phyloP scores from a whole-genome alignment of 2,329 filamentous ascomycete genomes.

The Colletotrichum abscissum region DNA sequence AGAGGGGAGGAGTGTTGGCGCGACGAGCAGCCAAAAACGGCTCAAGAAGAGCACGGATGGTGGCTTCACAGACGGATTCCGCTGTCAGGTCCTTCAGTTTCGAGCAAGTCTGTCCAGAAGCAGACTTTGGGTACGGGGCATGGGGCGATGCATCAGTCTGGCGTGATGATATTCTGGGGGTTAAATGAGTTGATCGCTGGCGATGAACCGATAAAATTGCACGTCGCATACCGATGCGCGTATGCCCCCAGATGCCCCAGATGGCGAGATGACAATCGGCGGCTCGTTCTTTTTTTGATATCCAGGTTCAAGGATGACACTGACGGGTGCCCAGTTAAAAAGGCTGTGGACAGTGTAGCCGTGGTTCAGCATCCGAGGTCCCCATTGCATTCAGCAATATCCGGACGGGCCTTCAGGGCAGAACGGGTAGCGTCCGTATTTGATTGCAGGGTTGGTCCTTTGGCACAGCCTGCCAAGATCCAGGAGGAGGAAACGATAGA shows the following conservation, averaged over 20 bases:
- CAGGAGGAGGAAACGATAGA: constrained; percentile 6
- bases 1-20: background rate
- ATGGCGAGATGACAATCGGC: constrained; percentile 31
- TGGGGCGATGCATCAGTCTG: constrained; percentile 8
- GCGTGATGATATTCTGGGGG: background rate
- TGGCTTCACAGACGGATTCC: constrained; percentile 3
- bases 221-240: constrained; percentile 17
- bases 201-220: constrained; percentile 11
- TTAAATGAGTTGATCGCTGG: background rate
- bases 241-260: constrained; percentile 11
- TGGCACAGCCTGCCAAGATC: constrained; percentile 27
- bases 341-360: constrained; percentile 1
- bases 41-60: background rate
- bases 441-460: constrained; percentile 25
- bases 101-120: constrained; percentile 22
- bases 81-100: background rate
- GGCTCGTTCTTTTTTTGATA: background rate
- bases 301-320: constrained; percentile 11
- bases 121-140: background rate
- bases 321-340: background rate
- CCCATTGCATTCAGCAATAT: background rate
- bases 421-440: constrained; percentile 14
- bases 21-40: constrained; percentile 17
- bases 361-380: constrained; percentile 12
- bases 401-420: constrained; percentile 3